These are phyloP conservation scores for Gossypium mustelinum DNA, from an alignment of 345 rosid genomes.

Conservation along the genomic window DNA sequence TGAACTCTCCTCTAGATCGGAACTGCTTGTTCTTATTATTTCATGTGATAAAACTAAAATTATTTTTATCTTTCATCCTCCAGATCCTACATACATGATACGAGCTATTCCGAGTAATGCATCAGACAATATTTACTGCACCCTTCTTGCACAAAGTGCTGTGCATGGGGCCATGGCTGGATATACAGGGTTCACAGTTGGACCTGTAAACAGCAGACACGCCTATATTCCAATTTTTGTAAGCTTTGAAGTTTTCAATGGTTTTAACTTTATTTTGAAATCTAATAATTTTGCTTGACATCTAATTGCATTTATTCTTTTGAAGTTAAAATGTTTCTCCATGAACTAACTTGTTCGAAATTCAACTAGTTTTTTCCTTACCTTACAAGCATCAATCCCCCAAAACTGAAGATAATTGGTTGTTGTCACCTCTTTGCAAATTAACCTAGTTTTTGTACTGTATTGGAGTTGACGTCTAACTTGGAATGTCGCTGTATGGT, in stretches of 20 bases:
- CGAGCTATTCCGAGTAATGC: conserved; percentile 92
- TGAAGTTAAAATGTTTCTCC: not conserved
- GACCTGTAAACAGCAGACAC: conserved; percentile 88
- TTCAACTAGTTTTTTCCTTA: not conserved
- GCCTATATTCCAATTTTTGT: conserved; percentile 86
- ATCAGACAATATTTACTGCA: conserved; percentile 92
- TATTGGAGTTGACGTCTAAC: conserved; percentile 9
- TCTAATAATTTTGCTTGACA: conserved; percentile 5
- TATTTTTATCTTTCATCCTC: conserved; percentile 3
- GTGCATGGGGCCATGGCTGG: conserved; percentile 99
- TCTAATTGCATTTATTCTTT: not conserved
- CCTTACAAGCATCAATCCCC: not conserved
- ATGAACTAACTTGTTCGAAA: not conserved
- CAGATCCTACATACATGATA: conserved; percentile 98
- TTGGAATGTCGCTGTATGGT: conserved; percentile 14
- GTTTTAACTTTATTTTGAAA: conserved; percentile 15
- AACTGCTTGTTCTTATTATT: not conserved
- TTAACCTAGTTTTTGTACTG: not conserved
- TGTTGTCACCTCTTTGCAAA: not conserved
- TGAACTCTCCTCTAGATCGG: not conserved
- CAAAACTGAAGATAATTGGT: not conserved
- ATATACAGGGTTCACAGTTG: conserved; percentile 90
- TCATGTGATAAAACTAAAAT: not conserved
- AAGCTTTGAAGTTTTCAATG: conserved; percentile 25
- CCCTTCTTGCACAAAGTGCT: conserved; percentile 94